phyloP scores from a whole-genome alignment of 331 rosid genomes.

The Rhamnella rubrinervis region DNA sequence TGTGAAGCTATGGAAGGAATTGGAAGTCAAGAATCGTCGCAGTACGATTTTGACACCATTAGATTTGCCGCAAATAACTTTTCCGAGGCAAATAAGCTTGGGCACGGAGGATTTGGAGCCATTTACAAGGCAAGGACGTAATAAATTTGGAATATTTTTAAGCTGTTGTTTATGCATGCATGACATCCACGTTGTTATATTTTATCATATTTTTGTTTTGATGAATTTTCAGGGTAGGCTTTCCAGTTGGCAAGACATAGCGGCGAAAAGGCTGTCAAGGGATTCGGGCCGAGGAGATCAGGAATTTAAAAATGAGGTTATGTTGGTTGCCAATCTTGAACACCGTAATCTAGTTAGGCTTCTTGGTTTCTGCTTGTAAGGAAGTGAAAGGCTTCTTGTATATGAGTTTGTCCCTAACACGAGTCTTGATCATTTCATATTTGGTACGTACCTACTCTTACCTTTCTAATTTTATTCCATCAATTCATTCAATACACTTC shows the following conservation, averaged over 20 bases:
- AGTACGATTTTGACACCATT: too few species aligned
- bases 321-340: conserved; percentile 48
- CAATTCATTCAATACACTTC: too few species aligned
- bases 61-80: too few species aligned
- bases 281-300: conserved; percentile 31
- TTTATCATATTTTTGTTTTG: too few species aligned
- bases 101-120: conserved; percentile 30
- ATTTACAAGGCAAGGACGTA: conserved; percentile 39
- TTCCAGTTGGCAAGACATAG: conserved; percentile 38
- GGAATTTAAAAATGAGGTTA: conserved; percentile 51
- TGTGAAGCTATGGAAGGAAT: conserved; percentile 14
- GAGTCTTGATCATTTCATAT: conserved; percentile 46
- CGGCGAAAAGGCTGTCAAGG: conserved; percentile 47
- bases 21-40: neutral
- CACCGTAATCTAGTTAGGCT: conserved; percentile 50
- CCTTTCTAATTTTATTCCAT: too few species aligned
- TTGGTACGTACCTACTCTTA: conserved; percentile 30
- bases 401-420: conserved; percentile 43
- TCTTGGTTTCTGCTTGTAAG: conserved; percentile 39
- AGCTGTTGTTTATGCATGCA: too few species aligned
- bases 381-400: conserved; percentile 37
- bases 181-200: too few species aligned
- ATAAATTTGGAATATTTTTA: neutral
- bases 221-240: conserved; percentile 10
- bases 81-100: too few species aligned